phyloP scores from a whole-genome alignment of 768 basidiomycete genomes.

The Rhodosporidiobolus odoratus region DNA sequence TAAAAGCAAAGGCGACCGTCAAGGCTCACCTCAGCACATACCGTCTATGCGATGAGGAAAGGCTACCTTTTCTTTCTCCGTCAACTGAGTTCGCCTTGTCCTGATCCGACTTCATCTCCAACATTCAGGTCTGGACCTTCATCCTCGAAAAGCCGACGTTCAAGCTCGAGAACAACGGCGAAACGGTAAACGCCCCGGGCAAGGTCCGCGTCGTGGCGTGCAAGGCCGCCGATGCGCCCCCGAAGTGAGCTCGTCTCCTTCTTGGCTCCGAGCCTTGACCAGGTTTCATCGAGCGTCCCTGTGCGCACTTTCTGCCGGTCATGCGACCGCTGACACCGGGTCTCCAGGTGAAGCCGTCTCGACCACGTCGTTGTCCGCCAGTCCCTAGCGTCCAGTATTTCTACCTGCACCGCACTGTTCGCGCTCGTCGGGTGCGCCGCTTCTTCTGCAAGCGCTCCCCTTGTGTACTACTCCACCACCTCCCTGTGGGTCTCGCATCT shows the following conservation, averaged over 20 bases:
- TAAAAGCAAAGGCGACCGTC: constrained; percentile 88
- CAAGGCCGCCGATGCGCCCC: constrained; percentile 86
- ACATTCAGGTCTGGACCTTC: constrained; percentile 80
- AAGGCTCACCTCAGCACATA: constrained; percentile 95
- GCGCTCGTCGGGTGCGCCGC: too few relatives aligned
- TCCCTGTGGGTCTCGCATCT: too few relatives aligned
- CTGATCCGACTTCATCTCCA: neutral
- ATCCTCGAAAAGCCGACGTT: constrained; percentile 86
- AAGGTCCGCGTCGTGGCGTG: constrained; percentile 98
- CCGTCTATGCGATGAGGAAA: constrained; percentile 72
- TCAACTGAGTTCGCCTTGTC: neutral
- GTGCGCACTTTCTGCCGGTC: too few relatives aligned
- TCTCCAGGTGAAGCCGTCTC: too few relatives aligned
- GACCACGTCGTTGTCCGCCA: too few relatives aligned
- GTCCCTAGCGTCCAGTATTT: too few relatives aligned
- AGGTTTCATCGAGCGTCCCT: too few relatives aligned
- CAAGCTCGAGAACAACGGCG: constrained; percentile 73
- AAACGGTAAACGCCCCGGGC: constrained; percentile 65
- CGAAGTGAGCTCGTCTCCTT: constrained; percentile 43
- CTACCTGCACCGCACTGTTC: too few relatives aligned
- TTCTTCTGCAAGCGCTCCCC: too few relatives aligned
- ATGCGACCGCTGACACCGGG: too few relatives aligned
- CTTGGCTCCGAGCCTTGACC: too few relatives aligned
- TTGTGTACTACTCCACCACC: too few relatives aligned
- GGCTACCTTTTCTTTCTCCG: neutral